Percentiles rank a stretch among this genome's conserved stretches.
Evolutionary conservation across 345 rosid genomes (phyloP).

Genomic region (Lumnitzera littorea): DNA sequence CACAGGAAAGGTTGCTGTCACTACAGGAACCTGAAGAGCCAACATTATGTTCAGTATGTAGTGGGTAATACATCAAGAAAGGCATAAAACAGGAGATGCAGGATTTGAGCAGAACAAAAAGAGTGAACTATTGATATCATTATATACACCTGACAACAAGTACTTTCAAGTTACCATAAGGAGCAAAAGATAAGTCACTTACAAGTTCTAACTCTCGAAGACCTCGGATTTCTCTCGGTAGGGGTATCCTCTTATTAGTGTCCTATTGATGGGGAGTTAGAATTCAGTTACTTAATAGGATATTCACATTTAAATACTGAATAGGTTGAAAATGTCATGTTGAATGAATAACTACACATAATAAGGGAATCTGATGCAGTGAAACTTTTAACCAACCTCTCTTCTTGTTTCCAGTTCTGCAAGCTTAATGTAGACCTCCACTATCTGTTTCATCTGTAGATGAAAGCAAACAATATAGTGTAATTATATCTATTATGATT

Average conservation of each 20-base stretch:
- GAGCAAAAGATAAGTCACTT: slow-evolving; percentile 18
- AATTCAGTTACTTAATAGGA: slow-evolving; percentile 6
- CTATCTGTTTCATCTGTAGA: slow-evolving; percentile 87
- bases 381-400: slow-evolving; percentile 52
- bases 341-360: too few relatives aligned
- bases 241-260: slow-evolving; percentile 48
- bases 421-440: slow-evolving; percentile 88
- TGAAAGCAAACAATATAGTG: not conserved
- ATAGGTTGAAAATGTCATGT: too few relatives aligned
- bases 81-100: too few relatives aligned
- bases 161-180: too few relatives aligned
- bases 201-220: slow-evolving; percentile 81
- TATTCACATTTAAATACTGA: too few relatives aligned
- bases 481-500: too few relatives aligned
- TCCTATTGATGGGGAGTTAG: slow-evolving; percentile 42
- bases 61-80: too few relatives aligned
- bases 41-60: not conserved
- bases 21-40: slow-evolving; percentile 76
- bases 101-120: too few relatives aligned
- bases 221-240: slow-evolving; percentile 89
- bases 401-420: slow-evolving; percentile 93
- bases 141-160: too few relatives aligned
- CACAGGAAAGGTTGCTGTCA: slow-evolving; percentile 76
- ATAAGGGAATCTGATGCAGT: too few relatives aligned
- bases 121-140: too few relatives aligned